Percentiles rank a stretch among this genome's conserved stretches.
Conservation (phyloP, 768 basidiomycete genomes). For the Phlegmacium glaucopus region DNA sequence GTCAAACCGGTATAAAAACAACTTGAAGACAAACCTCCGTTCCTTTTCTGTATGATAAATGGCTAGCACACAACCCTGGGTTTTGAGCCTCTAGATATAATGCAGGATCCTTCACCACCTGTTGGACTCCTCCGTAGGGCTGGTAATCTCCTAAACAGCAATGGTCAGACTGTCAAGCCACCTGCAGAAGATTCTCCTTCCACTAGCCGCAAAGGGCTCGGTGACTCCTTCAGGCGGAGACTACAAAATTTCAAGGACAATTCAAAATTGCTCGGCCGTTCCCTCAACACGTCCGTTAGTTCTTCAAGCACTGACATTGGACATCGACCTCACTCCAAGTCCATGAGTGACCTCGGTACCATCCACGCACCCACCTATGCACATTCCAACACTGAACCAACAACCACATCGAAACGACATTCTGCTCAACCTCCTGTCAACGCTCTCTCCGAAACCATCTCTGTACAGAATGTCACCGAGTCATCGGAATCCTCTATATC, state of each 20-base stretch:
- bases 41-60: no score
- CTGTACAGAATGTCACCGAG: not conserved
- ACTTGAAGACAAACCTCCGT: no score
- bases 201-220: slow-evolving; percentile 9
- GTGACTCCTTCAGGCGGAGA: slow-evolving; percentile 32
- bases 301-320: no score
- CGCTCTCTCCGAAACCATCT: slow-evolving; percentile 6
- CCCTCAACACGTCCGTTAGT: slow-evolving; percentile 11
- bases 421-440: slow-evolving; percentile 9
- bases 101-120: not conserved
- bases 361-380: not conserved
- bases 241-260: slow-evolving; percentile 30
- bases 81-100: not conserved
- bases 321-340: not conserved
- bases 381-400: not conserved
- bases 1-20: no score
- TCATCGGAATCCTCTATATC: not conserved
- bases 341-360: not conserved
- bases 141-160: slow-evolving; percentile 29
- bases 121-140: slow-evolving; percentile 32
- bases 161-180: slow-evolving; percentile 21
- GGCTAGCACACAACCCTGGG: not conserved
- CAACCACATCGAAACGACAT: not conserved
- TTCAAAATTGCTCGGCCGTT: slow-evolving; percentile 21
- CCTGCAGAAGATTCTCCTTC: slow-evolving; percentile 11